Conservation (phyloP, 192 early-diverging fungal genomes). For the Allomyces javanicus region DNA sequence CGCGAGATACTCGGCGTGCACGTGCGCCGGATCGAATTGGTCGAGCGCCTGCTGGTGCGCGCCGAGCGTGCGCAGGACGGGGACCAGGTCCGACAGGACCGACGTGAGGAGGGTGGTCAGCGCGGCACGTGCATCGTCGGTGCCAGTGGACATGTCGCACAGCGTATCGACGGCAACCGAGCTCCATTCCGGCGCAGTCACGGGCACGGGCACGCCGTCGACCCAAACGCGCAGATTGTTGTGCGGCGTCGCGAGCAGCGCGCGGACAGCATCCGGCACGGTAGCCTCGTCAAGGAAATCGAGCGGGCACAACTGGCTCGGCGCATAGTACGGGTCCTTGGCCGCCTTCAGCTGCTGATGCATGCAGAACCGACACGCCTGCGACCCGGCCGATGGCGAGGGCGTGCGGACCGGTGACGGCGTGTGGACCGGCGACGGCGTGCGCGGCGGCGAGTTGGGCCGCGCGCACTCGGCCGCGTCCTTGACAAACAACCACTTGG, state of each 20-base stretch:
- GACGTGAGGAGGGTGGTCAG: neutral
- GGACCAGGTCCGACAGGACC: neutral
- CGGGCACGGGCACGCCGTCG: conserved; percentile 10
- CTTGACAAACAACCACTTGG: neutral
- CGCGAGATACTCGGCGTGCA: conserved; percentile 4
- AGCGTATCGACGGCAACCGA: too few species aligned
- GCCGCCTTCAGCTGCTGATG: conserved; percentile 36
- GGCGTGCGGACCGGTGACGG: conserved; percentile 17
- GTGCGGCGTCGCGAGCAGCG: conserved; percentile 19
- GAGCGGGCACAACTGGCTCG: conserved; percentile 41
- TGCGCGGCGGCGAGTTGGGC: conserved; percentile 28
- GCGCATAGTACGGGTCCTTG: conserved; percentile 5
- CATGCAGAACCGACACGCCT: conserved; percentile 58
- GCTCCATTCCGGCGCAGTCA: too few species aligned
- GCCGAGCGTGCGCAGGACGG: conserved; percentile 1
- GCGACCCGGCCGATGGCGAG: too few species aligned
- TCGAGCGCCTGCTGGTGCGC: conserved; percentile 11
- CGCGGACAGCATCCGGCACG: conserved; percentile 15
- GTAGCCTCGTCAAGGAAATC: conserved; percentile 28
- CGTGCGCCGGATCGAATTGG: conserved; percentile 8
- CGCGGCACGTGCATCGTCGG: neutral
- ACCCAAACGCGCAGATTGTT: conserved; percentile 35
- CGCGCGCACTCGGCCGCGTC: conserved; percentile 47
- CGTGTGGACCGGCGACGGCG: conserved; percentile 12
- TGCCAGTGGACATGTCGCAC: too few species aligned